Evolutionary conservation across 1,284 basidiomycete species (phyloP).

Genomic region (Apiotrichum sp.): DNA sequence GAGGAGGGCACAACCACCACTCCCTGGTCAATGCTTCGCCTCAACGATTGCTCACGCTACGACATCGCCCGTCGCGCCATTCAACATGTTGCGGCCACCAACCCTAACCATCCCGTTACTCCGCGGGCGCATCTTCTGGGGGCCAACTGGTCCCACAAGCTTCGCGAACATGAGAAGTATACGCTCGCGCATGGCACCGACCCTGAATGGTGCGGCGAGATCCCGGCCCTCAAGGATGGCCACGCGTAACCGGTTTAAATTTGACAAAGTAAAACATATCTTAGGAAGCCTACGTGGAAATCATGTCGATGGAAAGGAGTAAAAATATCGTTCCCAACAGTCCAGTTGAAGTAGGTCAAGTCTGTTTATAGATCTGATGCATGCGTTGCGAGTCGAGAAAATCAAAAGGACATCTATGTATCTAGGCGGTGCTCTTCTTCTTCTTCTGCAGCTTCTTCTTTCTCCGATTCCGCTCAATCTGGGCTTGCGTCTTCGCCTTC

Average conservation of each 20-base stretch:
- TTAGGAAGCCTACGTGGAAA: too few relatives aligned
- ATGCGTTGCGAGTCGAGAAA: too few relatives aligned
- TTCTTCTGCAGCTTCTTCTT: conserved; percentile 40
- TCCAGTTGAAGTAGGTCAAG: too few relatives aligned
- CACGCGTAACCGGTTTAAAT: neutral
- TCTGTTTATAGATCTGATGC: too few relatives aligned
- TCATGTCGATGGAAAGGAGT: too few relatives aligned
- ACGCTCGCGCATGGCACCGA: conserved; percentile 44
- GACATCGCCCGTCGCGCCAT: conserved; percentile 48
- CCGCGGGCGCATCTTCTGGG: conserved; percentile 41
- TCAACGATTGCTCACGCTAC: conserved; percentile 49
- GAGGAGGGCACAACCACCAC: conserved; percentile 51
- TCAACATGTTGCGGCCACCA: conserved; percentile 30
- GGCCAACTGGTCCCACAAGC: conserved; percentile 44
- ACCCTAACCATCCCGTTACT: conserved; percentile 39
- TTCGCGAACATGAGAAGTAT: conserved; percentile 44
- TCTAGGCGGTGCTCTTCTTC: conserved; percentile 13
- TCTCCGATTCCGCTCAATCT: conserved; percentile 30
- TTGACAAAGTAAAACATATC: too few relatives aligned
- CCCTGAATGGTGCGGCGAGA: conserved; percentile 39
- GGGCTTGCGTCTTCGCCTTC: conserved; percentile 36
- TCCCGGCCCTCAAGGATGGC: conserved; percentile 26
- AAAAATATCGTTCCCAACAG: too few relatives aligned
- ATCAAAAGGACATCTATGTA: too few relatives aligned
- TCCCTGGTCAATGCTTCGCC: conserved; percentile 50